A percentile compares a stretch with the other conserved stretches of the same genome.
Conservation (phyloP, 192 early-diverging fungal species). For the Entomortierella lignicola region DNA sequence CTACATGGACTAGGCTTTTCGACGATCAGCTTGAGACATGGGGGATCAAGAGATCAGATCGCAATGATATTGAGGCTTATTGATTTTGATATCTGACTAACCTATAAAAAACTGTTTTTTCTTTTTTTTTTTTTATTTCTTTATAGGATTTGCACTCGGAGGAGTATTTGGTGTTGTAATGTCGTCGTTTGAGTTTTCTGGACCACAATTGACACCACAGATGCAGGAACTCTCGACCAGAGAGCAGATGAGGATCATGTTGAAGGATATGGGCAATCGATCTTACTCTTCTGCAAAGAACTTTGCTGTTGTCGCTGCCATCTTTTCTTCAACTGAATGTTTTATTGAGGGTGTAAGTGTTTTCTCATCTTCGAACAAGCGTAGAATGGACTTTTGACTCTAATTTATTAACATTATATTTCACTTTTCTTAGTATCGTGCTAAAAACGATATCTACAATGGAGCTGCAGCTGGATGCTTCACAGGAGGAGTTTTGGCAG, state of each 20-base stretch:
- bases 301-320: slow-evolving; percentile 91
- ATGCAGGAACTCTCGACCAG: slow-evolving; percentile 76
- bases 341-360: slow-evolving; percentile 86
- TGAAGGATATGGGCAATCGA: slow-evolving; percentile 89
- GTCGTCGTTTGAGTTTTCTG: slow-evolving; percentile 88
- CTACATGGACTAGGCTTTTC: too few species aligned
- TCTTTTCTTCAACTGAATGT: slow-evolving; percentile 95
- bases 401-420: background rate
- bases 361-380: background rate
- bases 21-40: too few species aligned
- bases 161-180: slow-evolving; percentile 93
- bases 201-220: slow-evolving; percentile 74
- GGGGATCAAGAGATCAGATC: too few species aligned
- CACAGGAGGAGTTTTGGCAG: slow-evolving; percentile 88
- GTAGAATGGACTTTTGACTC: background rate
- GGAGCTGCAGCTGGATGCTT: slow-evolving; percentile 90
- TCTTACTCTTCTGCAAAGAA: slow-evolving; percentile 90
- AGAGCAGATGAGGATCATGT: slow-evolving; percentile 86
- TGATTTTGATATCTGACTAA: background rate
- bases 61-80: background rate
- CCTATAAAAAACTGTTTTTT: background rate
- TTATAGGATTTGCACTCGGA: slow-evolving; percentile 87
- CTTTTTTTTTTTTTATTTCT: background rate
- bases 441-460: slow-evolving; percentile 95
- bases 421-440: slow-evolving; percentile 78